These are phyloP conservation scores for Lolium perenne DNA, from an alignment of 176 grass and related monocot genomes.

Conservation along the genomic window DNA sequence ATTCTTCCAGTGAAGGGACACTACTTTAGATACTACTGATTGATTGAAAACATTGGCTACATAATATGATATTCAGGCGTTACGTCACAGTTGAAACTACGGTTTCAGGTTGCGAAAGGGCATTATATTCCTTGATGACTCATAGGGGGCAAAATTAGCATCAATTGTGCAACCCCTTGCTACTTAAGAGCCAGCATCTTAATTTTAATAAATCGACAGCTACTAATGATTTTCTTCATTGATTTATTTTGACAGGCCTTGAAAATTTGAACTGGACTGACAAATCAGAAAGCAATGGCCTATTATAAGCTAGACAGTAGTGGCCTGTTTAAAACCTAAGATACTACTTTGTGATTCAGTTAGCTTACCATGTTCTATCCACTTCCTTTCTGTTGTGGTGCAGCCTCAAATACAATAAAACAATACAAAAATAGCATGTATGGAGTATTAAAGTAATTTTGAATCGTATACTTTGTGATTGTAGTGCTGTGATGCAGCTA, in stretches of 20 bases:
- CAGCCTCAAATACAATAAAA: neutral
- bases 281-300: conserved; percentile 41
- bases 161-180: conserved; percentile 11
- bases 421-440: neutral
- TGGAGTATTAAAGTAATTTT: conserved; percentile 4
- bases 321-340: conserved; percentile 15
- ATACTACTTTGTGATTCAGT: conserved; percentile 22
- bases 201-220: neutral
- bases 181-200: conserved; percentile 7
- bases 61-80: conserved; percentile 25
- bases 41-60: conserved; percentile 37
- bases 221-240: conserved; percentile 3
- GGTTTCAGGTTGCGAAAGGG: conserved; percentile 29
- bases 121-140: conserved; percentile 45
- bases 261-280: neutral
- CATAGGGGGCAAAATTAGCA: conserved; percentile 35
- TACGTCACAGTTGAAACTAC: conserved; percentile 18
- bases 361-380: conserved; percentile 41
- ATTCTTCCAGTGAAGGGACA: conserved; percentile 28
- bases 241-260: neutral
- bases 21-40: conserved; percentile 43
- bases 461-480: conserved; percentile 23
- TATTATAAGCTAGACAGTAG: neutral
- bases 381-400: conserved; percentile 19
- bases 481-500: conserved; percentile 43